Evolutionary conservation across 2,329 filamentous ascomycete genomes (phyloP).

Genomic region (Aspergillus ochraceus): DNA sequence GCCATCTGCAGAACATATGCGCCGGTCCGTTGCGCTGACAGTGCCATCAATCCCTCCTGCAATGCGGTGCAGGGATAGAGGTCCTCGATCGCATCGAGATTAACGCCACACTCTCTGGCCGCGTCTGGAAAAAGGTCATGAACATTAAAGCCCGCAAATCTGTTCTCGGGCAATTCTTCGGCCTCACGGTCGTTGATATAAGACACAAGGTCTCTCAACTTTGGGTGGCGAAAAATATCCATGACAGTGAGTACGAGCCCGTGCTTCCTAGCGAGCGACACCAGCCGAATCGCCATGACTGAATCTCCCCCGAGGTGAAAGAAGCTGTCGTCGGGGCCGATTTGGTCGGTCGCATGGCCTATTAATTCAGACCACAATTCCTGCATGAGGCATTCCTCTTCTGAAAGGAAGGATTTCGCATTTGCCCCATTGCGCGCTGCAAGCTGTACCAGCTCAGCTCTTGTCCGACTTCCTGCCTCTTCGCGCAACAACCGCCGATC

Average conservation of each 20-base stretch:
- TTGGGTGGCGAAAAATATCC: not conserved
- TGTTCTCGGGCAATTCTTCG: too few species aligned
- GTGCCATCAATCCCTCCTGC: too few species aligned
- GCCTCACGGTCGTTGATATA: not conserved
- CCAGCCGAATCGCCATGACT: not conserved
- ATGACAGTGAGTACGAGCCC: not conserved
- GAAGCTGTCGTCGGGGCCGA: not conserved
- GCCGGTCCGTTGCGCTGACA: too few species aligned
- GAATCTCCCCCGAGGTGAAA: not conserved
- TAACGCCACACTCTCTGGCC: too few species aligned
- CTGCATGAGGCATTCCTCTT: not conserved
- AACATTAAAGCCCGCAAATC: too few species aligned
- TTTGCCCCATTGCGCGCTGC: too few species aligned
- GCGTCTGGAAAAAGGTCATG: too few species aligned
- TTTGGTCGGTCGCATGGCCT: not conserved
- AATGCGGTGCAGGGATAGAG: too few species aligned
- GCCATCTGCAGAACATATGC: too few species aligned
- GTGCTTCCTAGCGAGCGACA: not conserved
- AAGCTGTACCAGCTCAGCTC: not conserved
- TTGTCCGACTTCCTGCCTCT: not conserved
- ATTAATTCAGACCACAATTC: not conserved
- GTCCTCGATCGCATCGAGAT: too few species aligned
- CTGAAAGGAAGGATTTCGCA: not conserved
- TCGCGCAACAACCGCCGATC: not conserved
- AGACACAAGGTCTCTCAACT: not conserved